Evolutionary conservation across 805 yeast species (phyloP), one percentile per base, ranked within the genome.

Genomic region (Saturnispora dispora): DNA sequence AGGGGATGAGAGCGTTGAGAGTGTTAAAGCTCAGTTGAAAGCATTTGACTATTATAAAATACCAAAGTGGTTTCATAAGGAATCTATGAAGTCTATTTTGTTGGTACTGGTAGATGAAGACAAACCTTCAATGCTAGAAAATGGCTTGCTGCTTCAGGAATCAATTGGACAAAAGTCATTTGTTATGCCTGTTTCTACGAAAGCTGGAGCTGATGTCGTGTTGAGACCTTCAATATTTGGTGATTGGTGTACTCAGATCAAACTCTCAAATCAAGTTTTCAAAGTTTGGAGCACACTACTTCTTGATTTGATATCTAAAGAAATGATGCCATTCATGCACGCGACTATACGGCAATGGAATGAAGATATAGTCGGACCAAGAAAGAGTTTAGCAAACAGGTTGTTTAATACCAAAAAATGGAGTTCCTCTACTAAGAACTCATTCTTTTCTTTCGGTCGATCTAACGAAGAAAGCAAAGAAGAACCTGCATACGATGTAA

Each of bases 311-410:
- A 69, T 80, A 9, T 67, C 68, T 35, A 75, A 74, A 55, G 67
- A 69, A 45, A 67, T 85, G 52, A 72, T 88, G 1, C 96, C 97
- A 0, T 90, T 82, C 63, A 88, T 93, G 96, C 89, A 88, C 61
- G 69, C 77, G 51, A 84, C 87, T 60, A 77, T 88, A n/a, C 72
- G 83, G 33, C 64, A 77, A 13, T 90, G 97, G 97, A 90, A 83
- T 53, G 96, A 89, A 58, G 86, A 82, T 60, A 74, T 85, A 4
- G 77, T 88, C 13, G 78, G 81, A 40, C 90, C 95, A 4, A 75
- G 90, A 54, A 81, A 81, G 57, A 86, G 95, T 25, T 68, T 87
- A 20, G 77, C 95, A 0, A 85, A 88, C 17, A 69, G 90, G 53
- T 76, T 83, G 56, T 87, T 83, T 67, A 58, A 56, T 39, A 81